Conservation (phyloP, 352 stramenopile genomes). For the Saprolegnia diclina region DNA sequence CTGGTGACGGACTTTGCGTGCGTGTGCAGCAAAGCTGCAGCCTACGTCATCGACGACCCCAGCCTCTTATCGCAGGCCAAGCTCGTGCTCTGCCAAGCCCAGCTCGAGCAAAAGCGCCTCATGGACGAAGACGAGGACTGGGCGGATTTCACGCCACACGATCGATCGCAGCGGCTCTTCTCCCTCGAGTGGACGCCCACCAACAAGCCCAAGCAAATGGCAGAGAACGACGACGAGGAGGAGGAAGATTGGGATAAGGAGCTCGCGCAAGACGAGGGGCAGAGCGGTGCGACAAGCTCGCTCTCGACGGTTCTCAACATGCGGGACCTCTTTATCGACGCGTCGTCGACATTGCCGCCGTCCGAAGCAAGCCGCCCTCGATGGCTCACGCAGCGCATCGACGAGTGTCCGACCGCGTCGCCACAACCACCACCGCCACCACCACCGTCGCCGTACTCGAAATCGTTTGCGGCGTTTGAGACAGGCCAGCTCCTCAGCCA, state of each 20-base stretch:
- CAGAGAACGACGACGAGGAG: not conserved
- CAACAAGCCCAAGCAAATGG: not conserved
- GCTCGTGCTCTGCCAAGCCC: constrained; percentile 5
- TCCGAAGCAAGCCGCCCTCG: not conserved
- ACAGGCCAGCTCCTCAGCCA: not conserved
- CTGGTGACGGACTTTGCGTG: constrained; percentile 18
- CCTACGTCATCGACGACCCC: constrained; percentile 11
- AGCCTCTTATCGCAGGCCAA: not conserved
- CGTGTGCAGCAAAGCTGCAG: constrained; percentile 20
- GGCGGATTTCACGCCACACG: constrained; percentile 7
- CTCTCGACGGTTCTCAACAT: constrained; percentile 23
- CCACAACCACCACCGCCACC: not conserved
- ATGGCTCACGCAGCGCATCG: constrained; percentile 16
- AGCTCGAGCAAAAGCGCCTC: not conserved
- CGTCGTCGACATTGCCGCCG: not conserved
- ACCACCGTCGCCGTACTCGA: constrained; percentile 21
- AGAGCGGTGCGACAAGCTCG: constrained; percentile 5
- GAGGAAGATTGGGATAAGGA: constrained; percentile 16
- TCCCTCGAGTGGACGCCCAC: constrained; percentile 2
- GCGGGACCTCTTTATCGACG: constrained; percentile 19
- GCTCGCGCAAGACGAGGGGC: not conserved
- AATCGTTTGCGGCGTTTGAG: constrained; percentile 22
- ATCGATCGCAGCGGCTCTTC: not conserved
- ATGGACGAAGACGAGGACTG: constrained; percentile 12
- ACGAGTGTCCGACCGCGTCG: not conserved